These are phyloP conservation scores for Blastobotrys raffinosifermentans DNA, from an alignment of 1,139 yeast genomes.

Conservation along the genomic window DNA sequence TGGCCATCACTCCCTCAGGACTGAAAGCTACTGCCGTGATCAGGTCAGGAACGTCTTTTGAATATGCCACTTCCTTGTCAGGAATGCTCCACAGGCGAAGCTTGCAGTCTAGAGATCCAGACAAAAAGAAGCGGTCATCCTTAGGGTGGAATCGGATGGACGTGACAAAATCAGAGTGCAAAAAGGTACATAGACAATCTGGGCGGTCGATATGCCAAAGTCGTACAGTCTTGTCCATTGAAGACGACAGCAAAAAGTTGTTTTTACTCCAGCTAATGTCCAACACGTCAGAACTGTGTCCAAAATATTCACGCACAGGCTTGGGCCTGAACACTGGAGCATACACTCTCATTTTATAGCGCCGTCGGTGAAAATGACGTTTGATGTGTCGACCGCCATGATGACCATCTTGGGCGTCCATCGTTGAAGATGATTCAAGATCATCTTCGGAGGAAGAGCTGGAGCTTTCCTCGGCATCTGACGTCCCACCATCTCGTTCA, in stretches of 20 bases:
- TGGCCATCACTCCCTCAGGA: conserved; percentile 59
- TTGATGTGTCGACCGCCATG: conserved; percentile 2
- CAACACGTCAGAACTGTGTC: conserved; percentile 65
- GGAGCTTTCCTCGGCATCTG: conserved; percentile 6
- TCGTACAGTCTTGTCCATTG: conserved; percentile 79
- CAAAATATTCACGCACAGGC: conserved; percentile 57
- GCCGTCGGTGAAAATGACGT: conserved; percentile 7
- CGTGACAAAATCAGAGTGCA: conserved; percentile 78
- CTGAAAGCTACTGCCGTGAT: conserved; percentile 68
- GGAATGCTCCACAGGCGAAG: conserved; percentile 82
- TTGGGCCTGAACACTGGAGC: conserved; percentile 79
- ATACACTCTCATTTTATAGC: conserved; percentile 30
- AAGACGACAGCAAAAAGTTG: conserved; percentile 70
- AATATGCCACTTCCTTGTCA: conserved; percentile 55
- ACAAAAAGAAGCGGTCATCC: conserved; percentile 82
- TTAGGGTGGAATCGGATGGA: conserved; percentile 75
- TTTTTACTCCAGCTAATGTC: conserved; percentile 87
- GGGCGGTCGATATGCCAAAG: conserved; percentile 78
- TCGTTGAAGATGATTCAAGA: conserved; percentile 3
- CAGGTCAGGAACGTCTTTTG: conserved; percentile 39
- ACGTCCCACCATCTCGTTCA: conserved; percentile 18
- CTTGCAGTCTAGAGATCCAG: conserved; percentile 76
- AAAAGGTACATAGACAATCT: conserved; percentile 58
- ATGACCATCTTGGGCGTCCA: not conserved
- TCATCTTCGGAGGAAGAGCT: conserved; percentile 8